Conservation (phyloP, 768 basidiomycete species). For the Pisolithus microcarpus region DNA sequence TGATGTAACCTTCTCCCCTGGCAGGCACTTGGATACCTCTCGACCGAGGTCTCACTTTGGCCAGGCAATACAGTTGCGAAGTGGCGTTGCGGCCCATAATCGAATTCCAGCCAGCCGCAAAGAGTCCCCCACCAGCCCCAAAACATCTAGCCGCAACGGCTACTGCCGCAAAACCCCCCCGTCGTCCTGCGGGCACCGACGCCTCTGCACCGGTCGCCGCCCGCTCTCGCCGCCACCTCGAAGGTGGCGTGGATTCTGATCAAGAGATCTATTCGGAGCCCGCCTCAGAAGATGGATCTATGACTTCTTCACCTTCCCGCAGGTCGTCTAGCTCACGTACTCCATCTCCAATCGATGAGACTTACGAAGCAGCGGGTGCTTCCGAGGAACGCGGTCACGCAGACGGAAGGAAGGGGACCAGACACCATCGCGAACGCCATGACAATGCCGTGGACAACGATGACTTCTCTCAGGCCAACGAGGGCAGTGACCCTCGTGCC, state of each 20-base stretch:
- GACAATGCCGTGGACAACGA: conserved; percentile 43
- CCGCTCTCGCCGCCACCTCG: conserved; percentile 49
- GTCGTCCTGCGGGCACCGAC: conserved; percentile 15
- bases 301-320: conserved; percentile 85
- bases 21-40: conserved; percentile 98
- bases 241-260: conserved; percentile 51
- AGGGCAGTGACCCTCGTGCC: conserved; percentile 47
- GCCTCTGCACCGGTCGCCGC: conserved; percentile 33
- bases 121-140: conserved; percentile 91
- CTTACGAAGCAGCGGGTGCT: conserved; percentile 25
- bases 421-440: conserved; percentile 41
- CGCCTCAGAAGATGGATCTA: conserved; percentile 80
- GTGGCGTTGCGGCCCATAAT: conserved; percentile 82
- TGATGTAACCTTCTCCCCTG: not conserved
- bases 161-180: conserved; percentile 32
- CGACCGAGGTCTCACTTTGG: conserved; percentile 77
- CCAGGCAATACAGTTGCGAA: conserved; percentile 92
- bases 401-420: conserved; percentile 41
- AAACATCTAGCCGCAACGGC: conserved; percentile 82
- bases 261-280: conserved; percentile 58
- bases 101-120: conserved; percentile 83
- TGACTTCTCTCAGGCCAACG: conserved; percentile 33
- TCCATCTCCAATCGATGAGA: conserved; percentile 73
- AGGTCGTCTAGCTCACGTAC: conserved; percentile 86
- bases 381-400: conserved; percentile 28